These are phyloP conservation scores for Thymus quinquecostatus DNA, from an alignment of 257 asterid species.

Conservation along the genomic window DNA sequence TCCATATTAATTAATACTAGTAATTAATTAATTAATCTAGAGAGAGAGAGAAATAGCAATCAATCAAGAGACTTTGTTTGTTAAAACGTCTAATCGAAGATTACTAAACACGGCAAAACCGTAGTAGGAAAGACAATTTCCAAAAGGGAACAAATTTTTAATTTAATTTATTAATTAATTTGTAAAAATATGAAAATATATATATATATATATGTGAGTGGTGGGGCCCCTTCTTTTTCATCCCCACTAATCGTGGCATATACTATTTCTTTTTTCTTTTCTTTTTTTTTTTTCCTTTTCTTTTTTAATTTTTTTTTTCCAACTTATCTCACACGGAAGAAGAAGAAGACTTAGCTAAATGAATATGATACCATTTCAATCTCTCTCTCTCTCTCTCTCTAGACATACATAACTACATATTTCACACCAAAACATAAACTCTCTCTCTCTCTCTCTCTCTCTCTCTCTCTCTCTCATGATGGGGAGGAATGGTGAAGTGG, in stretches of 20 bases:
- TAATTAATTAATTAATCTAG: too few relatives aligned
- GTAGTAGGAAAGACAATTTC: constrained; percentile 21
- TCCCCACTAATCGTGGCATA: constrained; percentile 36
- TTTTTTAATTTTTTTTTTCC: constrained; percentile 4
- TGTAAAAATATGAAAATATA: neutral
- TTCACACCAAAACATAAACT: neutral
- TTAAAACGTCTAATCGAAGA: constrained; percentile 29
- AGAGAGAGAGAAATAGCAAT: too few relatives aligned
- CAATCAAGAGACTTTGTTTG: constrained; percentile 15
- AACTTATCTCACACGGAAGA: constrained; percentile 39
- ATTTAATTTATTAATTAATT: too few relatives aligned
- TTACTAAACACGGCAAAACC: constrained; percentile 14
- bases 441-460: constrained; percentile 25
- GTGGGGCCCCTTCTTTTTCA: constrained; percentile 41
- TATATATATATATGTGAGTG: constrained; percentile 26
- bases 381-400: neutral
- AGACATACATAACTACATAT: too few relatives aligned
- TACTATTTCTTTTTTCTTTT: constrained; percentile 16
- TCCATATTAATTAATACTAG: neutral
- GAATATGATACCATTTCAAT: constrained; percentile 45
- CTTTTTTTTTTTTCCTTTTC: neutral
- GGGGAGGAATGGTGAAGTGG: constrained; percentile 43
- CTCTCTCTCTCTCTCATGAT: constrained; percentile 30
- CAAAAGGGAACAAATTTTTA: neutral
- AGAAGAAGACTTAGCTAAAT: constrained; percentile 21